Base-by-base conservation (phyloP, 805 yeast species). In the Starmerella sp. region DNA sequence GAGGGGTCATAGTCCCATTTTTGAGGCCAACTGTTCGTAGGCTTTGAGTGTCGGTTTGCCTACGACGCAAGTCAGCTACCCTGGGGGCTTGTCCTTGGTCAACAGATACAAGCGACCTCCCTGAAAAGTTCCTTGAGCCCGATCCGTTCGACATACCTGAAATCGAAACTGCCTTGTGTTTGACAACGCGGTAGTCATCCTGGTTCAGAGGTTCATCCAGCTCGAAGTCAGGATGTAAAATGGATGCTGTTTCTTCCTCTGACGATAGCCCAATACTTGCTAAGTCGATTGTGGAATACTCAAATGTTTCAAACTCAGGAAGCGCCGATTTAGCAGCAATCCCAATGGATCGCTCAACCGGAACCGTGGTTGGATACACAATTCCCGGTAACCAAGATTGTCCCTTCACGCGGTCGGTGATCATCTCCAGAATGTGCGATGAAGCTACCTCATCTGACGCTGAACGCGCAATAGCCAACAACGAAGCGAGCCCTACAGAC, bases 301-400 rank as follows among this genome's bases (percentile, higher is more conserved):
- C 31, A 4, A 6, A 14, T 4, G 1, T 10, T 3, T 10, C 32
- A 28, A 37, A 45, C 3, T 29, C 13, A 13, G 38, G 41, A 14
- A 14, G 4, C 14, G 17, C 39, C 22, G 37, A 10, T 37, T 44
- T 44, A 11, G 37, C 22, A 17, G 48, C 48, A 17, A 44, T 15
- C 4, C 48, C 48, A 9, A 44, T 44, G 13, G 48, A 30, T 1
- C 51, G 57, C 30, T 52, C 56, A 9, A 54, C 48, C 5, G 57
- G 41, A 9, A 54, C 55, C 9, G 42, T 14, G 1, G 55, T 46
- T 1, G 65, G 65, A 48, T 57, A 61, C 10, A 60, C 48, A 48
- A 62, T 57, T 1, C 63, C 64, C 10, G 64, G 60, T 5, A 62
- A 57, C 65, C 65, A 62, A 11, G 37, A 50, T 14, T 42, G 31